Evolutionary conservation across 1,284 basidiomycete species (phyloP).

Genomic region (Cystobasidiaceae sp.): DNA sequence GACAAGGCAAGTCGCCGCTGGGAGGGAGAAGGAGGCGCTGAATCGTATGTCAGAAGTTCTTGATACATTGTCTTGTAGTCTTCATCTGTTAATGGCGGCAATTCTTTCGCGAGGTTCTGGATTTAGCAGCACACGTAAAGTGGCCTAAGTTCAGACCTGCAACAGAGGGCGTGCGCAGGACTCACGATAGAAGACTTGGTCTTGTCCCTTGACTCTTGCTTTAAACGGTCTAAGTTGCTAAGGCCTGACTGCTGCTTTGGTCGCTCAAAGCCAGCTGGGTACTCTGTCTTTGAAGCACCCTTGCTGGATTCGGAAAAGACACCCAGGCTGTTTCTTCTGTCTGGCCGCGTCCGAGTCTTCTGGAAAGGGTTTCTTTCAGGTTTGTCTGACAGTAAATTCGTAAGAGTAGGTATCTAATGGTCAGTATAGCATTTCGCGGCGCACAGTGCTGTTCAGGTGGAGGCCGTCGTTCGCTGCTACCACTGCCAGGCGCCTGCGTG

Average conservation of each 20-base stretch:
- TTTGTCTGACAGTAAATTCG: neutral
- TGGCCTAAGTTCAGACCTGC: neutral
- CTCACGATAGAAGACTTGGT: conserved; percentile 12
- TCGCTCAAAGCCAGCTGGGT: neutral
- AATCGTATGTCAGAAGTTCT: conserved; percentile 10
- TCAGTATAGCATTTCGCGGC: too few relatives aligned
- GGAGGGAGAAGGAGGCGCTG: conserved; percentile 16
- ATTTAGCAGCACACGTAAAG: neutral
- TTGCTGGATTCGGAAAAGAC: neutral
- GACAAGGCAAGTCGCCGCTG: neutral
- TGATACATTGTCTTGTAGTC: conserved; percentile 10
- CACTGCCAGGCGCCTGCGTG: neutral
- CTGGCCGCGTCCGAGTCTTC: neutral
- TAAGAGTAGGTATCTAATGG: neutral
- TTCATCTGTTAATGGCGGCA: conserved; percentile 23
- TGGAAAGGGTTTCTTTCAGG: neutral
- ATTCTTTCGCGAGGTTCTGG: conserved; percentile 8
- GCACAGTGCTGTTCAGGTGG: too few relatives aligned
- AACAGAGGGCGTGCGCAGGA: neutral
- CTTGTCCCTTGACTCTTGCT: conserved; percentile 8
- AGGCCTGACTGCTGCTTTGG: neutral
- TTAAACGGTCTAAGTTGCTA: neutral
- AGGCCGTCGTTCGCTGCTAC: too few relatives aligned
- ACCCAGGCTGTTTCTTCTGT: neutral
- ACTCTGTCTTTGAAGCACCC: neutral